Evolutionary conservation across 2,329 filamentous ascomycete genomes (phyloP), one percentile per base, ranked within the genome.

Genomic region (Fulvia fulva): DNA sequence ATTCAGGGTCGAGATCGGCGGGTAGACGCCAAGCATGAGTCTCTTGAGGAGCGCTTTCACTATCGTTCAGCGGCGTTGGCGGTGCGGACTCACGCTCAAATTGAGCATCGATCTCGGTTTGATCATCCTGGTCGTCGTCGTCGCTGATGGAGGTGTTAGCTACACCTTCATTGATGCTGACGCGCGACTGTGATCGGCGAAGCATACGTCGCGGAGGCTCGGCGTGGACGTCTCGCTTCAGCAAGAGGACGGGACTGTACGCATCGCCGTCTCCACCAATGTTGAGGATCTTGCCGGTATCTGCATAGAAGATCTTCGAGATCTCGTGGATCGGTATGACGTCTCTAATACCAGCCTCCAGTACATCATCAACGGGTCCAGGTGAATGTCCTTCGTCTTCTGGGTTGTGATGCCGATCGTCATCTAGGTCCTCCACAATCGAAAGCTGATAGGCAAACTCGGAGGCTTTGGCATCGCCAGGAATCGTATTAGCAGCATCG

Each of bases 231-330:
- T 93, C 88, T 64, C 90, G 79, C 71, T 91, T 92, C 44, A 94
- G 72, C 0, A 94, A 74, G 1, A 94, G 76, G 0, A 93, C 84
- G 0, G 90, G 88, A 58, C 86, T 90, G 68, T 88, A 90, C 2
- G 82, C 82, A 64, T 87, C 86, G 14, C 81, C 84, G 23, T 87
- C 83, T 2, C 76, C 80, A 14, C 87, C 87, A 56, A 97, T 91
- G 61, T 96, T 96, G 25, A 97, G 79, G 9, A 97, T 90, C 65
- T 90, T 90, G 19, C 91, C 91, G 0, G 90, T 95, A 65, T 96
- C 90, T 0, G 91, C 91, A 68, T 96, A 97, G 74, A 96, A 96
- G 30, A 96, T 90, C 70, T 95, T 96, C 5, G 91, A 89, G 5
- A 96, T 83, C 67, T 90, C 83, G 68, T 90, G 86, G 21, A 90